Evolutionary conservation across 345 rosid species (phyloP).

Genomic region (Syzygium aqueum): DNA sequence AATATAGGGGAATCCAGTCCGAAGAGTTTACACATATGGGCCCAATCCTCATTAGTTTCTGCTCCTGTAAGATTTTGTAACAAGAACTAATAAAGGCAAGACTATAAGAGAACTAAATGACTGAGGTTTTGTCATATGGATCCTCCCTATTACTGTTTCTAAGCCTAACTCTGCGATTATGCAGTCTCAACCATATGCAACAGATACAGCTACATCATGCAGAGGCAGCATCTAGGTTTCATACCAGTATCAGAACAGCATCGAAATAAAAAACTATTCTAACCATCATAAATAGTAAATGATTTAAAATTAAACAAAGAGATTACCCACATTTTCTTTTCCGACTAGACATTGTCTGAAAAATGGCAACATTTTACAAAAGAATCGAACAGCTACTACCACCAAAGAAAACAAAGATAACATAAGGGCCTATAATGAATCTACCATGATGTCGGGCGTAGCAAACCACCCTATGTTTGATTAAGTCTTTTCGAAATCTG

Average conservation of each 20-base stretch:
- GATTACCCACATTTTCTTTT: background rate
- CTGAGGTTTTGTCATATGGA: background rate
- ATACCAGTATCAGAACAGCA: background rate
- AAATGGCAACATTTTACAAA: background rate
- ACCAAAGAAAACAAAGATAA: background rate
- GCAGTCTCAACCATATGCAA: background rate
- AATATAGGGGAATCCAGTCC: background rate
- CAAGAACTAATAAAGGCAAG: background rate
- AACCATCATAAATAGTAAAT: background rate
- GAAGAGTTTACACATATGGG: background rate
- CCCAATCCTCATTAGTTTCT: background rate
- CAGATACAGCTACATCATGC: background rate
- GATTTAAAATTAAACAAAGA: background rate
- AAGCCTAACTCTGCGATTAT: background rate
- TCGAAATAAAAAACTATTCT: background rate
- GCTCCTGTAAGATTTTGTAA: background rate
- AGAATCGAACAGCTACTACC: background rate
- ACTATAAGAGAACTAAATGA: background rate
- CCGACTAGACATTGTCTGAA: background rate
- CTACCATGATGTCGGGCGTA: background rate
- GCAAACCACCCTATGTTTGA: background rate
- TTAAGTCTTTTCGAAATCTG: background rate
- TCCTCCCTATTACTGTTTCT: background rate
- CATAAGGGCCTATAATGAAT: background rate
- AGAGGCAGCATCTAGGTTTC: background rate